phyloP scores from a whole-genome alignment of 148 eudicot species.

The Gaultheria prostrata region DNA sequence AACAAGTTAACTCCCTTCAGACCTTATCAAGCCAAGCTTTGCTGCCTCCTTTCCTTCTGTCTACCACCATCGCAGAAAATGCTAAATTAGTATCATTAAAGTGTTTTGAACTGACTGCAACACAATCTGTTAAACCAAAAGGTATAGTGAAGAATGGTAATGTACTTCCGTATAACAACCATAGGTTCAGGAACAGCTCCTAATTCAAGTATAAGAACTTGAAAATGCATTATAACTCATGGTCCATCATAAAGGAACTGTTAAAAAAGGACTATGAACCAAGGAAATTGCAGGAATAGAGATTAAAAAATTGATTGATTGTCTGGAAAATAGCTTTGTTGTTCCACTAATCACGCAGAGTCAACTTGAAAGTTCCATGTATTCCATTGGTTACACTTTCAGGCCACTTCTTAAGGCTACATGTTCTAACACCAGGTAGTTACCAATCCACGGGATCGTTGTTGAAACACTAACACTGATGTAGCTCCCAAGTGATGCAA shows the following conservation, averaged over 20 bases:
- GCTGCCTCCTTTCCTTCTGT: conserved; percentile 42
- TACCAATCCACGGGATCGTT: neutral
- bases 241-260: neutral
- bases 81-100: neutral
- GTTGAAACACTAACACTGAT: neutral
- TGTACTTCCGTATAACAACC: neutral
- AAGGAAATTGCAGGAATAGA: neutral
- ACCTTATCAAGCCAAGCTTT: conserved; percentile 40
- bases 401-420: neutral
- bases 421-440: neutral
- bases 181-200: neutral
- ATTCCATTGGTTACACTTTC: neutral
- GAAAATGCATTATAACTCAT: neutral
- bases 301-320: neutral
- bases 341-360: neutral
- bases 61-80: conserved; percentile 20
- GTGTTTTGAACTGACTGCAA: neutral
- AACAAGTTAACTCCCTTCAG: conserved; percentile 45
- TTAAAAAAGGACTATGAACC: too few relatives aligned
- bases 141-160: neutral
- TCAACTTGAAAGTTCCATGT: conserved; percentile 8
- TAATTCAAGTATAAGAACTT: neutral
- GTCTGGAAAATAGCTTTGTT: neutral
- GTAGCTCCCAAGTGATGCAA: neutral
- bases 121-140: neutral